Conservation (phyloP, 176 grass and related monocot species). For the Aegilops tauschii region DNA sequence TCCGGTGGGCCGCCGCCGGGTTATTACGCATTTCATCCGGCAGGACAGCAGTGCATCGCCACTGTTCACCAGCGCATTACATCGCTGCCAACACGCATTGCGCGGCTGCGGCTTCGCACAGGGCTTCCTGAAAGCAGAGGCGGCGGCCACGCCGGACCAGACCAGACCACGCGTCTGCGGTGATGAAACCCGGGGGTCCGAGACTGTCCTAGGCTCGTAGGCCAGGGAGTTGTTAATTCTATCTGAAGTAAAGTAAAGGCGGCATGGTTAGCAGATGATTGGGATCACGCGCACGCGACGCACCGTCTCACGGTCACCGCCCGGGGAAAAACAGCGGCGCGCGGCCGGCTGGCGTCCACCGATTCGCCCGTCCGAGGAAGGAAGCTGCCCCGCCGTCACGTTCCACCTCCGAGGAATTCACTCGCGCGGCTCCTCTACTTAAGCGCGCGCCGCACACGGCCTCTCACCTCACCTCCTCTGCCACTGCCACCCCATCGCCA, state of each 20-base stretch:
- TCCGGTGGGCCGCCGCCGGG: constrained; percentile 11
- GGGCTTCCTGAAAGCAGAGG: neutral
- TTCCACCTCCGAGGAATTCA: neutral
- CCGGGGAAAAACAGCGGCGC: neutral
- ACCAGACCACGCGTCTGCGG: neutral
- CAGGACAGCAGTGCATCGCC: neutral
- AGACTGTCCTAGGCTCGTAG: neutral
- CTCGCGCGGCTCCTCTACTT: constrained; percentile 11
- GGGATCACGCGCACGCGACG: neutral
- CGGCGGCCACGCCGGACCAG: neutral
- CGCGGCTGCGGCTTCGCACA: neutral
- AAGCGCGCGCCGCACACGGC: constrained; percentile 27
- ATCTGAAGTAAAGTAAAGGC: too few species aligned
- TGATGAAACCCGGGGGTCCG: neutral
- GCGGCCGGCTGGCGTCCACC: neutral
- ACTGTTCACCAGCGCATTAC: neutral
- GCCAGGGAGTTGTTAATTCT: too few species aligned
- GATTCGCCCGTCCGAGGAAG: constrained; percentile 19
- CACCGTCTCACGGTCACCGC: neutral
- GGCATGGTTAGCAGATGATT: too few species aligned
- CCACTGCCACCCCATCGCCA: neutral
- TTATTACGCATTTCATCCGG: neutral
- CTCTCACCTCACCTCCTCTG: neutral
- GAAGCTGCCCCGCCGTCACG: neutral
- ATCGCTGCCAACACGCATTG: neutral